These are phyloP conservation scores for Calonectria hongkongensis DNA, from an alignment of 2,329 filamentous ascomycete genomes.

Conservation along the genomic window DNA sequence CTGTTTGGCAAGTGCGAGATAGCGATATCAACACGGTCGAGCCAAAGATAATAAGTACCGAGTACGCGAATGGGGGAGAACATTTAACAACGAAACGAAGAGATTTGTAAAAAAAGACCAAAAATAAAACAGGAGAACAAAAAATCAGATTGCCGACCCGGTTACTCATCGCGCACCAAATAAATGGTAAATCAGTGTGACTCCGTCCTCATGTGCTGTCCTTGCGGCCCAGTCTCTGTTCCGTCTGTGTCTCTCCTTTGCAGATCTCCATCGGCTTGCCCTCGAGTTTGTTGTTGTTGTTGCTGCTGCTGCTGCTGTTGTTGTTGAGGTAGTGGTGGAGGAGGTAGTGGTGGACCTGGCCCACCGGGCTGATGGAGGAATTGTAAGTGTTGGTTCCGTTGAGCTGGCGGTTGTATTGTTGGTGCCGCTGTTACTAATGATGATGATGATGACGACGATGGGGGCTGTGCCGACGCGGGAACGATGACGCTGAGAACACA, in stretches of 20 bases:
- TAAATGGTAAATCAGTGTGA: slow-evolving; percentile 33
- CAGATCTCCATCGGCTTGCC: slow-evolving; percentile 20
- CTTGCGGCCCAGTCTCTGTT: slow-evolving; percentile 42
- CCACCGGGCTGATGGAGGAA: slow-evolving; percentile 26
- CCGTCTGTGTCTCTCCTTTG: slow-evolving; percentile 33
- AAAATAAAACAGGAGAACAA: slow-evolving; percentile 2
- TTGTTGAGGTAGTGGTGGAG: background rate
- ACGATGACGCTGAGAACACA: slow-evolving; percentile 77
- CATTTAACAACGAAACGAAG: slow-evolving; percentile 31
- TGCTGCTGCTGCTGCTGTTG: background rate
- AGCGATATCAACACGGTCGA: background rate
- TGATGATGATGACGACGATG: slow-evolving; percentile 27
- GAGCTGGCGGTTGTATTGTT: background rate
- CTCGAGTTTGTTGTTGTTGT: background rate
- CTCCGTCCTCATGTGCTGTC: slow-evolving; percentile 40
- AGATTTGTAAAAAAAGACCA: slow-evolving; percentile 12
- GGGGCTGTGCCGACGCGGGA: slow-evolving; percentile 54
- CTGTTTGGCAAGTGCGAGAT: background rate
- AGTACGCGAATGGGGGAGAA: background rate
- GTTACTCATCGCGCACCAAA: slow-evolving; percentile 2
- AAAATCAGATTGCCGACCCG: slow-evolving; percentile 23
- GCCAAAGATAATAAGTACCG: slow-evolving; percentile 8
- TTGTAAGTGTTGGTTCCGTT: slow-evolving; percentile 17
- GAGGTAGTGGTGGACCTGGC: background rate
- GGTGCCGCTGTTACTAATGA: slow-evolving; percentile 16